A percentile compares a stretch with the other conserved stretches of the same genome.
phyloP scores from a whole-genome alignment of 2,329 filamentous ascomycete species.

The Paradendryphiella salina region DNA sequence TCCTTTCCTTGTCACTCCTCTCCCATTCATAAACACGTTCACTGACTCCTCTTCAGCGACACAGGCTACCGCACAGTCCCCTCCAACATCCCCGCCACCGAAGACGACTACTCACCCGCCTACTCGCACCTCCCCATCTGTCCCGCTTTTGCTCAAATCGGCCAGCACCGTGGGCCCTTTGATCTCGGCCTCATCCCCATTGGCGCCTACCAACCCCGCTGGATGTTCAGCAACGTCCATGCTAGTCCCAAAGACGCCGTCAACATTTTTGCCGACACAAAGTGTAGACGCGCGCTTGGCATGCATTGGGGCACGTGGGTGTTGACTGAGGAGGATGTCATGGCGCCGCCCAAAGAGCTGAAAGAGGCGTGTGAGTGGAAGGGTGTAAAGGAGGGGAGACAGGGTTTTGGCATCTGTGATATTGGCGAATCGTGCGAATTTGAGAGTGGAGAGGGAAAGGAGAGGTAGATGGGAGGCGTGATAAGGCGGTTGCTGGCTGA shows the following conservation, averaged over 20 bases:
- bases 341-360: constrained; percentile 77
- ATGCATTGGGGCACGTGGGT: constrained; percentile 94
- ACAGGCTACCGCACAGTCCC: constrained; percentile 86
- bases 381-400: constrained; percentile 75
- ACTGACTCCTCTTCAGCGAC: constrained; percentile 59
- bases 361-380: constrained; percentile 70
- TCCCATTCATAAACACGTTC: constrained; percentile 23
- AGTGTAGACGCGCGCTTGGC: constrained; percentile 74
- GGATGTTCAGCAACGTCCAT: constrained; percentile 78
- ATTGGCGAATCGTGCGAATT: constrained; percentile 79
- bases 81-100: constrained; percentile 58
- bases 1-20: background rate
- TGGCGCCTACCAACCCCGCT: constrained; percentile 78
- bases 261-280: constrained; percentile 84
- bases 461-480: background rate
- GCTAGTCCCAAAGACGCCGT: constrained; percentile 85
- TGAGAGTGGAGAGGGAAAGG: constrained; percentile 14
- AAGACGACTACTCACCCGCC: constrained; percentile 72
- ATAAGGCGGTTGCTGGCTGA: background rate
- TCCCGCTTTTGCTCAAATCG: constrained; percentile 85
- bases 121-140: constrained; percentile 68
- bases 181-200: constrained; percentile 93
- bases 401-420: constrained; percentile 82
- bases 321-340: constrained; percentile 78
- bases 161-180: constrained; percentile 77